A percentile compares a stretch with the other conserved stretches of the same genome.
These are phyloP conservation scores for Fusarium annulatum DNA, from an alignment of 2,329 filamentous ascomycete genomes.

Conservation along the genomic window DNA sequence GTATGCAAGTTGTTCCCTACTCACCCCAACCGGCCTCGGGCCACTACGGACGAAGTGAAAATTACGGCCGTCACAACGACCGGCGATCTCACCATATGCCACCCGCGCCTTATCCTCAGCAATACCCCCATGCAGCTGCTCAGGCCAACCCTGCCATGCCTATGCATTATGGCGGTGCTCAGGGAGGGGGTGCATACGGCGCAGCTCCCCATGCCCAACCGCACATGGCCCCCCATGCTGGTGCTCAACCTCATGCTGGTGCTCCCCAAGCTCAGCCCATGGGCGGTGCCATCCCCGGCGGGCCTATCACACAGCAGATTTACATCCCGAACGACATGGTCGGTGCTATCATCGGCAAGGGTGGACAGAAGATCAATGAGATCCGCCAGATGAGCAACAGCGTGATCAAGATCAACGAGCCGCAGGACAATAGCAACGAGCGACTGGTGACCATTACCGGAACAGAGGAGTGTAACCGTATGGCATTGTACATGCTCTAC, in stretches of 20 bases:
- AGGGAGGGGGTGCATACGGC: constrained; percentile 77
- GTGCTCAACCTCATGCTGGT: constrained; percentile 68
- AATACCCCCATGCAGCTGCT: constrained; percentile 73
- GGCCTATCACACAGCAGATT: constrained; percentile 94
- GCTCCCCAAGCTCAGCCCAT: constrained; percentile 81
- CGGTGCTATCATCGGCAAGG: constrained; percentile 98
- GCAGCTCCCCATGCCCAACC: constrained; percentile 82
- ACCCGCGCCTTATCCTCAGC: constrained; percentile 76
- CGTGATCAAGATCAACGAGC: constrained; percentile 99
- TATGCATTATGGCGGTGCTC: constrained; percentile 83
- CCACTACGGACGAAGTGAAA: constrained; percentile 91
- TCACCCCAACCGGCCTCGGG: constrained; percentile 92
- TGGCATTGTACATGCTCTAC: constrained; percentile 99
- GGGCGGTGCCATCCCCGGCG: constrained; percentile 68
- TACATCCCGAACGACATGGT: constrained; percentile 99
- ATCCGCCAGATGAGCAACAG: constrained; percentile 96
- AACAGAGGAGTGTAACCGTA: constrained; percentile 98
- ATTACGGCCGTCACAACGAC: constrained; percentile 79
- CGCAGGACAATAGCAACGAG: constrained; percentile 98
- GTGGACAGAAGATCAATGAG: constrained; percentile 98
- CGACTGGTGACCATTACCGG: constrained; percentile 96
- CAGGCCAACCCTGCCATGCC: constrained; percentile 72
- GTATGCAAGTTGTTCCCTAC: constrained; percentile 99
- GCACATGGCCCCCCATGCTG: constrained; percentile 70
- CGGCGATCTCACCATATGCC: constrained; percentile 79